Base-by-base conservation (phyloP, 345 rosid genomes). In the Rhizophora mangle region DNA sequence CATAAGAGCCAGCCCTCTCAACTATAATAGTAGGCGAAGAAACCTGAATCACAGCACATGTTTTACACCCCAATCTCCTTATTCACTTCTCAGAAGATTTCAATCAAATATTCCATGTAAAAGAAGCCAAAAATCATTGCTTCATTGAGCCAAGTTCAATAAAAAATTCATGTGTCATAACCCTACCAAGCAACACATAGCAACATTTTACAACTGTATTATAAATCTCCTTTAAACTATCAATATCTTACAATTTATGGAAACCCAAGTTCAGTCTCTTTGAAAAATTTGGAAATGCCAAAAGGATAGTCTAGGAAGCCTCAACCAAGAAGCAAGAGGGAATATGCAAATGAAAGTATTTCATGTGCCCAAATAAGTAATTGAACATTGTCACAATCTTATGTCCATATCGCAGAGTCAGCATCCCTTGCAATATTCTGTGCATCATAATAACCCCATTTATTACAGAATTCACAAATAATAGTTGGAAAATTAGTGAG, bases 11-110 rank as follows among this genome's bases (percentile, higher is more conserved):
- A 2, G 99, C 94, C 82, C 99, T 85, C 82, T 95, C 99, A 13
- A 95, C 98, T 62, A 96, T 85, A 72, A 96, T 90, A 18, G 99
- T 96, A 2, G 99, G 99, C 59, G 97, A 96, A 66, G 99, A 96
- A 79, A 96, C 96, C 99, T 93, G 81, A 51, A 79, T 56, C 59
- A 63, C 4, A 60, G 72, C 36, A 69, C 29, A 64, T 47, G 63
- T n/a, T 21, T 56, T 56, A 24, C 11, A 24, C 16, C 60, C 31
- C 30, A 56, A 16, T 21, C 30, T 10, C 16, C 60, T 5, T 10
- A 56, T 56, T 24, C 31, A 56, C 24, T 56, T 56, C 26, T n/a
- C 29, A 11, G 9, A 21, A 24, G 6, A 24, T 56, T 54, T 24
- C 60, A 56, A 21, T 24, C 60, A 56, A 24, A 21, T 24, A 15